Percentiles rank a stretch among this genome's conserved stretches.
Conservation (phyloP, 208 protist genomes). For the Trypanosoma mega region DNA sequence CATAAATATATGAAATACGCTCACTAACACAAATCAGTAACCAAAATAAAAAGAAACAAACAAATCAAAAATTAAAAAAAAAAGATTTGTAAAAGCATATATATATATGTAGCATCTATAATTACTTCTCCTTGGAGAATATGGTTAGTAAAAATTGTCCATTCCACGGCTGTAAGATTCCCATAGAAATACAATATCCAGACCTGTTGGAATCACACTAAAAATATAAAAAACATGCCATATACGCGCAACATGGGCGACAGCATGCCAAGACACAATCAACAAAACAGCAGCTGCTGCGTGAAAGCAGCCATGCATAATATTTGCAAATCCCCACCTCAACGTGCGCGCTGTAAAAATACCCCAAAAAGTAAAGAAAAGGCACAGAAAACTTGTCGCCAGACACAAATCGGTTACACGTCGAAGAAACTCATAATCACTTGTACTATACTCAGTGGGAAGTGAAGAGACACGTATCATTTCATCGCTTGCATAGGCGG, state of each 20-base stretch:
- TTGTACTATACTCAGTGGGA: slow-evolving; percentile 23
- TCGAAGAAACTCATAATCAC: slow-evolving; percentile 44
- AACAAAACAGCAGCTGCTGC: slow-evolving; percentile 50
- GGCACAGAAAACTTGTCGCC: slow-evolving; percentile 44
- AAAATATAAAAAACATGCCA: slow-evolving; percentile 81
- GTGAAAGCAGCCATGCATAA: slow-evolving; percentile 56
- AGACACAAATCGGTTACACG: slow-evolving; percentile 43
- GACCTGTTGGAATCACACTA: slow-evolving; percentile 58
- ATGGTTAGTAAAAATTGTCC: not conserved
- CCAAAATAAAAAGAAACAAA: too few relatives aligned
- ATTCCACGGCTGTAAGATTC: slow-evolving; percentile 22
- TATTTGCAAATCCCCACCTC: slow-evolving; percentile 50
- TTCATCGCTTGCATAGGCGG: slow-evolving; percentile 34
- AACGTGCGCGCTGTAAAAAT: slow-evolving; percentile 65
- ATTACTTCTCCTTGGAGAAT: too few relatives aligned
- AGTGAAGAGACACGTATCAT: slow-evolving; percentile 54
- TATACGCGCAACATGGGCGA: slow-evolving; percentile 41
- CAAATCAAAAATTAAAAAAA: too few relatives aligned
- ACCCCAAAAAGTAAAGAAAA: slow-evolving; percentile 51
- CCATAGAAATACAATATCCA: slow-evolving; percentile 48
- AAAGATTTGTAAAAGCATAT: too few relatives aligned
- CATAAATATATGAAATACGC: too few relatives aligned
- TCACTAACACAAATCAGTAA: too few relatives aligned
- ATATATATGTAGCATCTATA: too few relatives aligned
- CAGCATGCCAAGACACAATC: slow-evolving; percentile 46